A percentile compares a stretch with the other conserved stretches of the same genome.
phyloP scores from a whole-genome alignment of 1,284 basidiomycete genomes.

The Austropuccinia psidii region DNA sequence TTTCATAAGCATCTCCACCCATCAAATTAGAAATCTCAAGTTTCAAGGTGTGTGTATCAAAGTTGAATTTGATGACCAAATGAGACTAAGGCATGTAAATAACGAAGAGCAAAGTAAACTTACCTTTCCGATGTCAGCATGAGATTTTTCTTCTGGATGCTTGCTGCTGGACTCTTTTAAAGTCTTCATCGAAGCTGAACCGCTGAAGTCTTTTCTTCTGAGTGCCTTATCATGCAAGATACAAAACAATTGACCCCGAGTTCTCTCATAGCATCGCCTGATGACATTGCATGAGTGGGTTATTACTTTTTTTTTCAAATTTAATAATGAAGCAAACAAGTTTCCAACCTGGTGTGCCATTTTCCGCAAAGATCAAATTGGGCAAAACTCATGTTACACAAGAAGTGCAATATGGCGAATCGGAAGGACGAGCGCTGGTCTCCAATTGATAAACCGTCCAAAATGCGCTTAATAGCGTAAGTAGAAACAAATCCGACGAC shows the following conservation, averaged over 20 bases:
- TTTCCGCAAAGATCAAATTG: conserved; percentile 60
- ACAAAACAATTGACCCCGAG: conserved; percentile 32
- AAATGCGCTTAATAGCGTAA: conserved; percentile 41
- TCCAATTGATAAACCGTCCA: conserved; percentile 41
- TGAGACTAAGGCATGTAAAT: background rate
- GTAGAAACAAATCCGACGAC: conserved; percentile 49
- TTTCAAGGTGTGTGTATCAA: conserved; percentile 53
- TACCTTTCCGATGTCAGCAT: conserved; percentile 61
- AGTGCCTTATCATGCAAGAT: conserved; percentile 36
- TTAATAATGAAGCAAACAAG: background rate
- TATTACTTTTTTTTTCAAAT: background rate
- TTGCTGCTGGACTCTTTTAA: background rate
- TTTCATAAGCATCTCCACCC: conserved; percentile 63
- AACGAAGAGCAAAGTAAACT: background rate
- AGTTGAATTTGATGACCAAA: conserved; percentile 41
- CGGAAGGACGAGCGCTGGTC: conserved; percentile 51
- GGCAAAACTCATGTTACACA: conserved; percentile 59
- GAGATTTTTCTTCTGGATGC: conserved; percentile 23
- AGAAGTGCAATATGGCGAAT: conserved; percentile 41
- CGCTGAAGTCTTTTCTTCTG: conserved; percentile 36
- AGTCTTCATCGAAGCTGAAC: background rate
- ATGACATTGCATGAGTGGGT: background rate
- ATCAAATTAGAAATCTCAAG: conserved; percentile 27
- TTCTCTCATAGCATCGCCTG: conserved; percentile 41
- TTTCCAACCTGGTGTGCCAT: conserved; percentile 56